These are phyloP conservation scores for Echria macrotheca DNA, from an alignment of 495 filamentous ascomycete species.

Conservation along the genomic window DNA sequence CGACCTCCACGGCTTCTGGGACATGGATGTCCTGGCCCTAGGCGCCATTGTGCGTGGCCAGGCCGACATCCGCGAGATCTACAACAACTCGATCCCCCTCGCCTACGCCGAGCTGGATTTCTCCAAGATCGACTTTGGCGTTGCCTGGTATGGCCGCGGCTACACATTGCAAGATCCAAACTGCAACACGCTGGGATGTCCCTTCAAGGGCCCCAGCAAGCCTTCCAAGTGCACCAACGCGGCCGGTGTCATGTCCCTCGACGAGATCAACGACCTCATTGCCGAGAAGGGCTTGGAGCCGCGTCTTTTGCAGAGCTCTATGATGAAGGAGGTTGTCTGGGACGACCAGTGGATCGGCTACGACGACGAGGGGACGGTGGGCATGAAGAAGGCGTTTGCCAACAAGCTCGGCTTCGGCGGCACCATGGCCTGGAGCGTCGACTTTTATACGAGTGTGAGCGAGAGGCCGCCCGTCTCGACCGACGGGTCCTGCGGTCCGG, in stretches of 20 bases:
- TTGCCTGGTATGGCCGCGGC: constrained; percentile 37
- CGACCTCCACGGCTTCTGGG: constrained; percentile 25
- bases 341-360: constrained; percentile 34
- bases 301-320: not conserved
- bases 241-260: constrained; percentile 25
- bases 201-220: constrained; percentile 20
- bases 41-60: constrained; percentile 31
- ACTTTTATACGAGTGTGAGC: too few species aligned
- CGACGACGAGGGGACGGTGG: constrained; percentile 27
- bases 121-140: constrained; percentile 34
- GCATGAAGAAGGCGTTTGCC: constrained; percentile 20
- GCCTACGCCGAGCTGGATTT: constrained; percentile 32
- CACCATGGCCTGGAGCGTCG: constrained; percentile 34
- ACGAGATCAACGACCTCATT: constrained; percentile 23
- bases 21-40: constrained; percentile 6
- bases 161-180: constrained; percentile 32
- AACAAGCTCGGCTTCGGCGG: constrained; percentile 29
- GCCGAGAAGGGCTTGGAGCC: constrained; percentile 4
- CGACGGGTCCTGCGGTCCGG: constrained; percentile 3
- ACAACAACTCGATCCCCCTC: constrained; percentile 23
- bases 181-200: constrained; percentile 32
- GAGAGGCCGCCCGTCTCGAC: not conserved
- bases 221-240: constrained; percentile 29
- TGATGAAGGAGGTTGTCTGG: constrained; percentile 29
- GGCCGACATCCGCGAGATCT: constrained; percentile 38